Conservation (phyloP, 306 rosid species). For the Cajanus cajan region DNA sequence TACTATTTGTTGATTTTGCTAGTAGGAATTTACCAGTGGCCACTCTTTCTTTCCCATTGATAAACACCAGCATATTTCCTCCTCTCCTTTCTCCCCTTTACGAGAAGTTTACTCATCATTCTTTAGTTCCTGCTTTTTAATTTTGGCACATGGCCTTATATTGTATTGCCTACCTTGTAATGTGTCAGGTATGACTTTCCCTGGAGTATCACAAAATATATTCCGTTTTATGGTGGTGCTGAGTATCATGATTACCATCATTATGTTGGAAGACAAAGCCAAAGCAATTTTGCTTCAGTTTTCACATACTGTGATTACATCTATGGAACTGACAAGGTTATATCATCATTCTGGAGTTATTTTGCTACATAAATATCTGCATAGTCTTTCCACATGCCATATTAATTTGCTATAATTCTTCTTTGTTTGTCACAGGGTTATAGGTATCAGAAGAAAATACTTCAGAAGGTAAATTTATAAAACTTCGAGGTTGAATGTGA, state of each 20-base stretch:
- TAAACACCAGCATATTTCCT: background rate
- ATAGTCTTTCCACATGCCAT: conserved; percentile 21
- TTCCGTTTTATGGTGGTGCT: conserved; percentile 95
- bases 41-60: conserved; percentile 7
- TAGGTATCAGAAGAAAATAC: conserved; percentile 78
- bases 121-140: conserved; percentile 22
- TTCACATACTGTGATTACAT: conserved; percentile 96
- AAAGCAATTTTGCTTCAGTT: conserved; percentile 93
- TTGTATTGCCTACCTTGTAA: conserved; percentile 16
- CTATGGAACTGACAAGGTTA: conserved; percentile 97
- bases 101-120: conserved; percentile 1
- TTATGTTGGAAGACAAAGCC: conserved; percentile 96
- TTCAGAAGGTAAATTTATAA: conserved; percentile 57
- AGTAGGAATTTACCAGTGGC: conserved; percentile 2
- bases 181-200: conserved; percentile 80
- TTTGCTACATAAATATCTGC: conserved; percentile 21
- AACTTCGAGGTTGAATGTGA: background rate
- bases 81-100: background rate
- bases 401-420: conserved; percentile 26
- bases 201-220: conserved; percentile 73
- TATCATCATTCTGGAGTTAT: conserved; percentile 20
- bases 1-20: background rate
- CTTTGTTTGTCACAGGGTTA: conserved; percentile 69
- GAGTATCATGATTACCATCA: conserved; percentile 97
- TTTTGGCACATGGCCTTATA: conserved; percentile 13